Evolutionary conservation across 1,284 basidiomycete genomes (phyloP), one percentile per base, ranked within the genome.

Genomic region (Pascua guehoae): DNA sequence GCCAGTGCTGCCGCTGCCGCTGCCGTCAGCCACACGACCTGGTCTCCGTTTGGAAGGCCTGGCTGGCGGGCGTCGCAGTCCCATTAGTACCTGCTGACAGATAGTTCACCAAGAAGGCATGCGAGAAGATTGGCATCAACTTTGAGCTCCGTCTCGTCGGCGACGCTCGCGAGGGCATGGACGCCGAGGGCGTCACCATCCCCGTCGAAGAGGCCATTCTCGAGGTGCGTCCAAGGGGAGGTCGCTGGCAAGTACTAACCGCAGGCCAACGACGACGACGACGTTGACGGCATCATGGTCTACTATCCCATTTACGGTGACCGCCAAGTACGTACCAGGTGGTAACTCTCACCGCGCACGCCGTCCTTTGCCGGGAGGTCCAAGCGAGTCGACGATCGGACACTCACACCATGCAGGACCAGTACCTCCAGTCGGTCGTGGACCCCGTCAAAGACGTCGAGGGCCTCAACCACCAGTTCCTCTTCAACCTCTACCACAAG

Each of bases 401-500:
- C 40, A 32, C 24, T 32, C 4, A 32, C 24, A 4, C 10, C 47
- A 18, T 18, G 41, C 72, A 97, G 86, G 95, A 98, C 74, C 92
- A 95, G 70, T 98, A 98, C 76, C 81, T 98, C 52, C 95, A 98
- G 69, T 71, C 68, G 16, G 73, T 75, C 48, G 67, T 98, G 12
- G 93, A 91, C 1, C 93, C 95, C 1, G 83, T 89, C 65, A 98
- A 98, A 78, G 95, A 98, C 66, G 95, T 98, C 53, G 95, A 98
- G 78, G 95, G 95, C 4, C 82, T 98, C 50, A 86, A 98, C 79
- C 91, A 92, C 80, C 92, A 92, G 75, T 95, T 93, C 76, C 88
- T 95, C 67, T 97, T 94, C 78, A 96, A 96, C 74, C 80, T 97
- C 53, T 97, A 97, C 77, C 93, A 97, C 83, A 96, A 96, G 91